These are phyloP conservation scores for Filobasidium floriforme DNA, from an alignment of 768 basidiomycete genomes.

Conservation along the genomic window DNA sequence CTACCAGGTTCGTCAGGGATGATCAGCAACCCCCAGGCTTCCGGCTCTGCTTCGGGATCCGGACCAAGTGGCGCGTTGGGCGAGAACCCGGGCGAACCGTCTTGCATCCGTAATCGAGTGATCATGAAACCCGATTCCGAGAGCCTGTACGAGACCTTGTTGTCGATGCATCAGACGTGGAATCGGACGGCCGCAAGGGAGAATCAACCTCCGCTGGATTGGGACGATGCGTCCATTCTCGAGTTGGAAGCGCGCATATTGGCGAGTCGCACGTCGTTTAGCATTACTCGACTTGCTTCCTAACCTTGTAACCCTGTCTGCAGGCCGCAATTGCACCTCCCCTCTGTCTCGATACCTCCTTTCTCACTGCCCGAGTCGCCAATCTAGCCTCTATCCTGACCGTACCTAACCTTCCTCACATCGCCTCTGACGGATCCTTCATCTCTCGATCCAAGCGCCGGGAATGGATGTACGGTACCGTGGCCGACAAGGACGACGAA, in stretches of 20 bases:
- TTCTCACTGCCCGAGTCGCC: constrained; percentile 42
- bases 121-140: constrained; percentile 40
- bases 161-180: constrained; percentile 3
- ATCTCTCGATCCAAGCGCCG: constrained; percentile 16
- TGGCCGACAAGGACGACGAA: constrained; percentile 4
- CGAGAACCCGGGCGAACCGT: constrained; percentile 12
- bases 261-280: constrained; percentile 32
- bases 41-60: no score
- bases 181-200: neutral
- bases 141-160: constrained; percentile 31
- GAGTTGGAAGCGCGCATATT: constrained; percentile 47
- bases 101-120: constrained; percentile 28
- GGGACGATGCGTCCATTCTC: constrained; percentile 44
- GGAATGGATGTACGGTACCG: neutral
- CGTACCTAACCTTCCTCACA: constrained; percentile 33
- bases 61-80: no score
- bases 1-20: neutral
- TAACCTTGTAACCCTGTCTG: constrained; percentile 1
- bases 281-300: neutral
- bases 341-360: constrained; percentile 42
- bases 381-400: constrained; percentile 39
- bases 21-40: neutral
- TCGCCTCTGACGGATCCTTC: constrained; percentile 35
- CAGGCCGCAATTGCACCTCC: constrained; percentile 46
- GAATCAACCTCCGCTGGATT: constrained; percentile 16